Base-by-base conservation (phyloP, 352 stramenopile genomes). In the Phytopythium kandeliae region DNA sequence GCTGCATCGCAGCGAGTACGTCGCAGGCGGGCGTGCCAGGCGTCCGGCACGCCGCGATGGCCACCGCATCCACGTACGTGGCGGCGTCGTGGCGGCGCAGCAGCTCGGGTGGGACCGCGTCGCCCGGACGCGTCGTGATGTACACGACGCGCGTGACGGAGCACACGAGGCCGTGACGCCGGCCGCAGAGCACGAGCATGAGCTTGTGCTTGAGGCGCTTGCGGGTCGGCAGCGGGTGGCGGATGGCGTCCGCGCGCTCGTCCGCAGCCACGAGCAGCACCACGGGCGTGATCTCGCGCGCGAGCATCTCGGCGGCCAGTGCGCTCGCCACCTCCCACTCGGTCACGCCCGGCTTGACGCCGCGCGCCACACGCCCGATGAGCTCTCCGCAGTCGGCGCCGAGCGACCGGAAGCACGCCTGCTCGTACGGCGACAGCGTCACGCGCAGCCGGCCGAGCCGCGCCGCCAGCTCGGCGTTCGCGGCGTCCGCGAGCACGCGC, bases 181-280 rank as follows among this genome's bases (percentile, higher is more conserved):
- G 76, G 17, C 78, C 78, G 33, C 78, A 90, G 42, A 90, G 75
- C 52, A 87, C 78, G 28, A 90, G 63, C 78, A 90, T 86, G 21
- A 63, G 74, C 57, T 90, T 90, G 58, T 85, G 69, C 51, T 82
- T 81, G 9, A 85, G 65, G 26, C 64, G 64, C 50, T 90, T 90
- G 21, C 69, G 76, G 1, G 78, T 90, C 24, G 78, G 78, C 28
- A 90, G 57, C 21, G 76, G 76, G 54, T 90, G 78, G 31, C 78
- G 76, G 35, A 84, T 86, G 36, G 54, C 63, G 50, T 90, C 78
- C 15, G 78, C 52, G 12, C 78, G 78, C 49, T 90, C 78, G 43
- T 90, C 78, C 7, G 71, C 74, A 2, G 78, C 78, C 22, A 86
- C 67, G 22, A 90, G 55, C 51, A 78, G 54, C 30, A 89, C 75